Percentiles rank a stretch among this genome's conserved stretches.
phyloP scores from a whole-genome alignment of 2,329 filamentous ascomycete species.

The Trichoderma sp. region DNA sequence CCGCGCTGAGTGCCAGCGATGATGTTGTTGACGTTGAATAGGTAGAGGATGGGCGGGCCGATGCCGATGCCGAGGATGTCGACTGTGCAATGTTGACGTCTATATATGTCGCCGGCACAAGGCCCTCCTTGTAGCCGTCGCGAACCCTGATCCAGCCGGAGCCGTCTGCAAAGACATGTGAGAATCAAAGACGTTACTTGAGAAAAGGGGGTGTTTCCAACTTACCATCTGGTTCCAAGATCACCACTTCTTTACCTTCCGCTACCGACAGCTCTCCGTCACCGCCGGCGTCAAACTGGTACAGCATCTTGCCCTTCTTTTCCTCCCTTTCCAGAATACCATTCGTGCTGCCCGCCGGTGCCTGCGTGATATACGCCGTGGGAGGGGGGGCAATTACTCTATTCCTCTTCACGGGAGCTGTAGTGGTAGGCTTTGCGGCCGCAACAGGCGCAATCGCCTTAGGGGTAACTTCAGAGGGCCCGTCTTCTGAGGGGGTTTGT shows the following conservation, averaged over 20 bases:
- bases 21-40: conserved; percentile 66
- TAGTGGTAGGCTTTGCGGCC: conserved; percentile 29
- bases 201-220: conserved; percentile 20
- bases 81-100: conserved; percentile 54
- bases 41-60: conserved; percentile 65
- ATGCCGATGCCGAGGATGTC: conserved; percentile 42
- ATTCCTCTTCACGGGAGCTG: conserved; percentile 49
- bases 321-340: conserved; percentile 37
- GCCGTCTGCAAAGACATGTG: conserved; percentile 60
- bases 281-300: conserved; percentile 75
- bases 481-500: conserved; percentile 49
- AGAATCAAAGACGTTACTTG: not conserved
- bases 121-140: conserved; percentile 69
- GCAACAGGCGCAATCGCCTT: conserved; percentile 26
- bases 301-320: conserved; percentile 83
- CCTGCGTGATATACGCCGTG: conserved; percentile 68
- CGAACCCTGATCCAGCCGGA: conserved; percentile 88
- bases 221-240: conserved; percentile 87
- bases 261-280: conserved; percentile 77
- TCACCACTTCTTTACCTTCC: conserved; percentile 72
- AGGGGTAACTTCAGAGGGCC: conserved; percentile 29
- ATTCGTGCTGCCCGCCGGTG: conserved; percentile 52
- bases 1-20: conserved; percentile 28
- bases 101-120: conserved; percentile 84
- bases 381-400: conserved; percentile 87